Conservation (phyloP, 805 yeast species). For the Teunomyces kruisii region DNA sequence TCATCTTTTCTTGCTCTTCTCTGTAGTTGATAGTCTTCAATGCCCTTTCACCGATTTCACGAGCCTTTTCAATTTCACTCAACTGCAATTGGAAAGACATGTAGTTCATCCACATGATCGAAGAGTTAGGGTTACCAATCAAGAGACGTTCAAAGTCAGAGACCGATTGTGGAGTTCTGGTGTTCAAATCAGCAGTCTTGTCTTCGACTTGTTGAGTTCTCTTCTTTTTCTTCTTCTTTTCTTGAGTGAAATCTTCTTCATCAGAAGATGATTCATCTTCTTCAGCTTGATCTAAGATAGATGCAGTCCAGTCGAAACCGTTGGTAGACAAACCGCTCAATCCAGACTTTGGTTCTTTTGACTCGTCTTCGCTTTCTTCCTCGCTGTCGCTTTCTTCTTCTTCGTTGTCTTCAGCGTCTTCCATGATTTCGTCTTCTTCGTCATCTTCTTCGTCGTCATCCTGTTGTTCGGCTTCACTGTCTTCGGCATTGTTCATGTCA, state of each 20-base stretch:
- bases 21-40: conserved; percentile 84
- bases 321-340: conserved; percentile 70
- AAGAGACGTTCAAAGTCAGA: conserved; percentile 89
- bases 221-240: conserved; percentile 44
- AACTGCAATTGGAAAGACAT: conserved; percentile 97
- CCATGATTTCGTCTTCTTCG: conserved; percentile 36
- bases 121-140: conserved; percentile 90
- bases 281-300: conserved; percentile 77
- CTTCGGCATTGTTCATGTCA: conserved; percentile 27
- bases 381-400: conserved; percentile 20
- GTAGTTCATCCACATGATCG: conserved; percentile 94
- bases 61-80: conserved; percentile 91
- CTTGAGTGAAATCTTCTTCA: conserved; percentile 59
- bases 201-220: conserved; percentile 63
- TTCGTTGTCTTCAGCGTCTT: conserved; percentile 33
- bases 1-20: conserved; percentile 89
- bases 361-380: conserved; percentile 25
- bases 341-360: conserved; percentile 16
- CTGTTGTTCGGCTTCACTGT: conserved; percentile 22
- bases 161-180: conserved; percentile 88
- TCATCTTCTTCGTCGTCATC: conserved; percentile 32
- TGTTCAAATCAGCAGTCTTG: conserved; percentile 77
- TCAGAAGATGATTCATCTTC: conserved; percentile 52
- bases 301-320: conserved; percentile 96
- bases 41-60: conserved; percentile 92